A percentile compares a stretch with the other conserved stretches of the same genome.
These are phyloP conservation scores for Zymoseptoria crescenta DNA, from an alignment of 2,329 filamentous ascomycete species.

Conservation along the genomic window DNA sequence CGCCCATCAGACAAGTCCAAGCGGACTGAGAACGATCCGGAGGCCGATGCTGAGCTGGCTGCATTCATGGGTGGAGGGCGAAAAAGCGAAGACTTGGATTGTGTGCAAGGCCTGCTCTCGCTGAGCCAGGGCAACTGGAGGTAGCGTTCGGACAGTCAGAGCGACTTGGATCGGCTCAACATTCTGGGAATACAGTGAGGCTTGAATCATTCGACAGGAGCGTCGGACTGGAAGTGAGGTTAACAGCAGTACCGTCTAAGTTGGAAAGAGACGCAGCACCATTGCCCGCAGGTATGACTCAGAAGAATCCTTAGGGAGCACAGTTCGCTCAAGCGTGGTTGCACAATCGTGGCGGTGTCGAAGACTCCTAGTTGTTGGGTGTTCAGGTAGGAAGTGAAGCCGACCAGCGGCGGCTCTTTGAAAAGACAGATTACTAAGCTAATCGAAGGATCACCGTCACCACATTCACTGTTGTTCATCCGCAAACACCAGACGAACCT, in stretches of 20 bases:
- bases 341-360: not conserved
- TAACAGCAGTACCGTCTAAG: not conserved
- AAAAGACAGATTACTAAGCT: too few species aligned
- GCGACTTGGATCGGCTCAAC: not conserved
- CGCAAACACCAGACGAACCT: too few species aligned
- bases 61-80: conserved; percentile 59
- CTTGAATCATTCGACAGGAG: not conserved
- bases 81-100: conserved; percentile 62
- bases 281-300: not conserved
- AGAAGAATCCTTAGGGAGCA: not conserved
- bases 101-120: conserved; percentile 78
- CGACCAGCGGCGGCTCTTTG: too few species aligned
- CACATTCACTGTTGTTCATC: too few species aligned
- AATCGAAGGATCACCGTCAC: too few species aligned
- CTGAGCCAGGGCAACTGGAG: conserved; percentile 88
- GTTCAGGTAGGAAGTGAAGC: too few species aligned
- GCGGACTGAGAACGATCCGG: conserved; percentile 33
- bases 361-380: not conserved
- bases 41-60: conserved; percentile 58
- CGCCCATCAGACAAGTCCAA: not conserved
- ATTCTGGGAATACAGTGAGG: not conserved
- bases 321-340: not conserved
- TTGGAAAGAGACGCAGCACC: not conserved
- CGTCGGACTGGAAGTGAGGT: not conserved
- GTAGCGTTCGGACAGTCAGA: conserved; percentile 16